Evolutionary conservation across 306 rosid genomes (phyloP), one percentile per base, ranked within the genome.

Genomic region (Fagus sylvatica): DNA sequence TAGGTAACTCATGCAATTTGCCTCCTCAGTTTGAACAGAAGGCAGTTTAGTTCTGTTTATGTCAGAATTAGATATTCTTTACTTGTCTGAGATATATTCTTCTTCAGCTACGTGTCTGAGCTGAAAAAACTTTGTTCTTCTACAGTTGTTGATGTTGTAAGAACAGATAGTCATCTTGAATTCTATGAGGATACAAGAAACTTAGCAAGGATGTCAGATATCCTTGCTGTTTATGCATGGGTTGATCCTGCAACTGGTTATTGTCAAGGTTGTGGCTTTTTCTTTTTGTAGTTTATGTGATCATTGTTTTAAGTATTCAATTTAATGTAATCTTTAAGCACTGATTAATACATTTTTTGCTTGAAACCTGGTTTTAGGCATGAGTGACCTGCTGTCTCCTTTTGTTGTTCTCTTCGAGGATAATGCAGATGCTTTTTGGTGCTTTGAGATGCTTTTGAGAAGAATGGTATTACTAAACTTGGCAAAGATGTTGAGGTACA

Each of bases 301-400:
- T 46, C 75, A 67, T 73, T 74, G n/a, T 73, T 36, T 55, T 15
- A 28, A 13, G 78, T 36, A 55, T 61, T 65, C 54, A 57, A 40
- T 76, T 36, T 80, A 39, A 5, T 41, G 40, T 72, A 36, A 76
- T 28, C 43, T 72, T 74, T 77, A 51, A 77, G 71, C 54, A 43
- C 71, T 77, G 61, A 61, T 60, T 82, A 72, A 82, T 42, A 41
- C 64, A 51, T 79, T 74, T 51, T 59, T 40, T 77, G 4, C 37
- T 79, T 69, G 62, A 71, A 80, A 83, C 78, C 77, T 83, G 78
- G 76, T 85, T 80, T 74, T 84, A 93, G 98, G 98, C 81, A 94
- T 94, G 98, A 94, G 98, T 33, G 98, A 91, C 86, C 87, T 94
- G 96, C 90, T 94, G 85, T 94, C 98, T 78, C 98, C 98, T 75